Percentiles rank a stretch among this genome's conserved stretches.
phyloP scores from a whole-genome alignment of 805 yeast species.

The Wickerhamiella shivajii region DNA sequence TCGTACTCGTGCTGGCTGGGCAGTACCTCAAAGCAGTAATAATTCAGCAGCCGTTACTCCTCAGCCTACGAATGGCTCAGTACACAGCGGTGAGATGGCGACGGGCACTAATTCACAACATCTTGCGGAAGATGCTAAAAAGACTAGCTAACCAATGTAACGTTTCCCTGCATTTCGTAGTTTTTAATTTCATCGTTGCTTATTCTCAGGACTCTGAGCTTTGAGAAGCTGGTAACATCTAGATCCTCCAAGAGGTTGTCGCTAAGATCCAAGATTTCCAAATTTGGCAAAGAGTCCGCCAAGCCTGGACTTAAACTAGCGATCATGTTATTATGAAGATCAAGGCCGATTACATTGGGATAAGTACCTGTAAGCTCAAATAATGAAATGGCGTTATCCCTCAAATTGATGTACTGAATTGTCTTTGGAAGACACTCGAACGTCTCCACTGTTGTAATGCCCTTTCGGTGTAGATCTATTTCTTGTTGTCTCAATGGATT shows the following conservation, averaged over 20 bases:
- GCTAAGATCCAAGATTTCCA: constrained; percentile 38
- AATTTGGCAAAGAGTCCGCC: constrained; percentile 29
- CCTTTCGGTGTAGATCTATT: constrained; percentile 27
- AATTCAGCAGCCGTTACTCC: too few species aligned
- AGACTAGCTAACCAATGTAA: too few species aligned
- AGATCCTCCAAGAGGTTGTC: constrained; percentile 36
- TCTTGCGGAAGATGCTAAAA: too few species aligned
- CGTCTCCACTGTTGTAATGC: constrained; percentile 32
- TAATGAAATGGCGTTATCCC: constrained; percentile 54
- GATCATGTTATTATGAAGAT: constrained; percentile 52
- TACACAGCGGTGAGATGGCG: too few species aligned
- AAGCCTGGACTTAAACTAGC: constrained; percentile 27
- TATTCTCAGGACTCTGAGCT: too few species aligned
- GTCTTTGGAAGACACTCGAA: constrained; percentile 30
- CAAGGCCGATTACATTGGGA: constrained; percentile 34
- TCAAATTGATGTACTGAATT: constrained; percentile 50
- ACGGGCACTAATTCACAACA: too few species aligned
- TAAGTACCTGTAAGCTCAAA: constrained; percentile 37
- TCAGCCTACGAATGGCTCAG: too few species aligned
- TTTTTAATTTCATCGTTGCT: too few species aligned
- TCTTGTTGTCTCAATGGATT: constrained; percentile 31
- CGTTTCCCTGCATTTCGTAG: too few species aligned
- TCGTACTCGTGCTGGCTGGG: too few species aligned
- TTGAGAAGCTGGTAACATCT: too few species aligned
- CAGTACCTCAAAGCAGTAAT: too few species aligned